Evolutionary conservation across 345 rosid genomes (phyloP).

Genomic region (Syzygium aromaticum): DNA sequence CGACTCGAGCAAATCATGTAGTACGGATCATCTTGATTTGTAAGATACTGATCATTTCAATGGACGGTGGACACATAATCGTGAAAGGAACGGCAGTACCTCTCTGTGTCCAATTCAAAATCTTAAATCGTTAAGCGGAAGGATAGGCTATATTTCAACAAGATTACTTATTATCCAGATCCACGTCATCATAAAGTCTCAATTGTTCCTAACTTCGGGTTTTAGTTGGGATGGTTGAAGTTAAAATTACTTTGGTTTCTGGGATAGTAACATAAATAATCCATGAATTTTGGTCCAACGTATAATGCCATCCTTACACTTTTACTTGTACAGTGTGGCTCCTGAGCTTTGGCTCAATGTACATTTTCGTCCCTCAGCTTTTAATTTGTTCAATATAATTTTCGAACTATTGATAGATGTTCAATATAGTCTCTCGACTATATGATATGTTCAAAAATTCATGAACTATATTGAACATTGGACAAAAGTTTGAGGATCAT

Average conservation of each 20-base stretch:
- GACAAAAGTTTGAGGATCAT: not conserved
- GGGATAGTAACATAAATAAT: too few species aligned
- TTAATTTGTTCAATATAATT: too few species aligned
- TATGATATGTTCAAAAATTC: too few species aligned
- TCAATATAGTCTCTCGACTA: not conserved
- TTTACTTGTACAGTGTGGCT: too few species aligned
- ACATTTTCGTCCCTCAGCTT: not conserved
- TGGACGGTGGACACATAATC: too few species aligned
- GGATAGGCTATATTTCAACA: too few species aligned
- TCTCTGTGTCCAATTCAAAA: too few species aligned
- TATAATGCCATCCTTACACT: not conserved
- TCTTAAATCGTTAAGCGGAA: too few species aligned
- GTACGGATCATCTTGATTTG: not conserved
- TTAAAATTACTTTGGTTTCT: not conserved
- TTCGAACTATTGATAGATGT: not conserved
- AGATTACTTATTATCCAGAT: not conserved
- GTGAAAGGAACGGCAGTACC: too few species aligned
- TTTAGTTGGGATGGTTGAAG: not conserved
- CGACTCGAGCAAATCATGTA: not conserved
- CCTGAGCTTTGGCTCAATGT: too few species aligned
- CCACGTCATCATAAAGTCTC: not conserved
- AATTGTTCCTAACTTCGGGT: not conserved
- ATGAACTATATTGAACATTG: not conserved
- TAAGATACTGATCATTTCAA: not conserved
- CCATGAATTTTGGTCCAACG: not conserved